Base-by-base conservation (phyloP, 768 basidiomycete genomes). In the Suillus americanus region DNA sequence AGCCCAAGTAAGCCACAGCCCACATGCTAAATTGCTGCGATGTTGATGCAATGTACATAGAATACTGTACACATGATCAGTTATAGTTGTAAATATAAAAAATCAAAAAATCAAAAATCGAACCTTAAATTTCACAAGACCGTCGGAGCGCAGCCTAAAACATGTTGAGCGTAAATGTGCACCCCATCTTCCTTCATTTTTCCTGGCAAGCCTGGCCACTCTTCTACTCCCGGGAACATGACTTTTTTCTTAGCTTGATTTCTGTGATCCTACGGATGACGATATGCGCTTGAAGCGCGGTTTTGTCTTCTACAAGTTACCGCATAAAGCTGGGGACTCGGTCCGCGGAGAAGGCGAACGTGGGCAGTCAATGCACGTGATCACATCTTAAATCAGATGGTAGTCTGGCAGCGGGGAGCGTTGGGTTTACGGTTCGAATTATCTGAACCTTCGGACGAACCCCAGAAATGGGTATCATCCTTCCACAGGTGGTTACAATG, bases 401-500 rank as follows among this genome's bases (percentile, higher is more conserved):
- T 97, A 18, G 87, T 97, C 3, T 97, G 93, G 88, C 87, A 94
- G 69, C 77, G 85, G 57, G 71, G 78, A 8, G 70, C 76, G 40
- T 71, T 79, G 38, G 75, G 85, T 63, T 78, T 93, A 72, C 90
- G 88, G 35, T 81, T 92, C 48, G 25, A 59, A 18, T 30, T 54
- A 23, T 57, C 63, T 48, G 25, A 14, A 69, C 70, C 3, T 5
- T 60, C 65, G 0, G 69, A 68, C 53, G 74, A 71, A 8, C 68
- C 68, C 41, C 76, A 83, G 67, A 90, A 89, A 68, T 90, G 90
- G 97, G 97, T 18, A 87, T 98, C 68, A 99, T 99, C 71, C 76
- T 99, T 7, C 97, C 97, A 2, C 95, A 97, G 75, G 91, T 99
- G 56, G 91, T 98, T 70, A 92, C 95, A 9, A 99, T 99, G 97